phyloP scores from a whole-genome alignment of 2,329 filamentous ascomycete species.

The Colletotrichum brevisporum region DNA sequence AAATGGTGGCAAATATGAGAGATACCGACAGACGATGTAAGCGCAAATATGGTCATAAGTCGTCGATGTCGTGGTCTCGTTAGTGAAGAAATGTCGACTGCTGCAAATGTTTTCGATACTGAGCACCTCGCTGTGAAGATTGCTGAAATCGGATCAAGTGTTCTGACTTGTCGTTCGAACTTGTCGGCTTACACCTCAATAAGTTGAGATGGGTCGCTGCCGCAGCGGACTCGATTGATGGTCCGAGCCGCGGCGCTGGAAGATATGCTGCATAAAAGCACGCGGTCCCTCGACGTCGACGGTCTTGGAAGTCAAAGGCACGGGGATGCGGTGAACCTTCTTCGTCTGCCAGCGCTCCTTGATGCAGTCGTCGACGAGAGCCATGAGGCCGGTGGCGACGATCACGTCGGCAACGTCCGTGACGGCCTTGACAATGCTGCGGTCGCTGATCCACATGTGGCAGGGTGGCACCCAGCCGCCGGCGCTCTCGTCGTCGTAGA shows the following conservation, averaged over 20 bases:
- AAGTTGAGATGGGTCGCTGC: conserved; percentile 53
- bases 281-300: conserved; percentile 50
- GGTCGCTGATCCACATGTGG: conserved; percentile 90
- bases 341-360: conserved; percentile 78
- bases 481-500: conserved; percentile 78
- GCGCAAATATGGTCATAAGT: conserved; percentile 6
- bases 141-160: not conserved
- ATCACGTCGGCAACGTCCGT: conserved; percentile 92
- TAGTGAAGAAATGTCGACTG: not conserved
- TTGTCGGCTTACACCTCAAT: conserved; percentile 44
- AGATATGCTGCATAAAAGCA: conserved; percentile 56
- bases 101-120: conserved; percentile 13
- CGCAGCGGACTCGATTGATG: conserved; percentile 55
- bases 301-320: conserved; percentile 51
- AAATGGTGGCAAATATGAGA: not conserved
- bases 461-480: conserved; percentile 94
- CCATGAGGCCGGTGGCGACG: conserved; percentile 88
- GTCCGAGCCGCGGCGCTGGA: conserved; percentile 58
- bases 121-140: not conserved
- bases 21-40: conserved; percentile 13
- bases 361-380: conserved; percentile 93
- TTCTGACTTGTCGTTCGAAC: not conserved
- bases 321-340: conserved; percentile 56
- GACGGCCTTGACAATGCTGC: conserved; percentile 75
- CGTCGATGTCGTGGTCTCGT: conserved; percentile 4